phyloP scores from a whole-genome alignment of 805 yeast genomes.

The Metschnikowia drakensbergensis region DNA sequence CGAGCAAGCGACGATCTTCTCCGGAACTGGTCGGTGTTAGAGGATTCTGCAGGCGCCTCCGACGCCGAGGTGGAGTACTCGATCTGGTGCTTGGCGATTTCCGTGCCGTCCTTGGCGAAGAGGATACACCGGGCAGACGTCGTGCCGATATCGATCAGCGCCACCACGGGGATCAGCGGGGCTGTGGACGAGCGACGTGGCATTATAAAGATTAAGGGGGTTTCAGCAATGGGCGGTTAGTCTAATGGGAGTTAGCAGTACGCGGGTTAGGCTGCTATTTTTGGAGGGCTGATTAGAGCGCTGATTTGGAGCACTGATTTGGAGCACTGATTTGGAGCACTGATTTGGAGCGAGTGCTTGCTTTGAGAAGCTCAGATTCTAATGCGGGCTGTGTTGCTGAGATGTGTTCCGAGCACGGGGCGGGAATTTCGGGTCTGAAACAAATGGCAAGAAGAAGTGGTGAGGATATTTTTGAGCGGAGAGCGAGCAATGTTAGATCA shows the following conservation, averaged over 20 bases:
- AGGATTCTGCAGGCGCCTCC: slow-evolving; percentile 43
- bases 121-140: slow-evolving; percentile 87
- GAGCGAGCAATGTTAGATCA: slow-evolving; percentile 1
- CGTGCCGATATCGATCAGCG: slow-evolving; percentile 86
- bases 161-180: slow-evolving; percentile 45
- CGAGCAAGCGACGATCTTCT: slow-evolving; percentile 42
- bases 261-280: too few species aligned
- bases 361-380: neutral
- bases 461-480: neutral
- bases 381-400: neutral
- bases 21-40: slow-evolving; percentile 43
- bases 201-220: slow-evolving; percentile 20
- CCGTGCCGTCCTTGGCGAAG: slow-evolving; percentile 68
- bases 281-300: too few species aligned
- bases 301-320: too few species aligned
- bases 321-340: too few species aligned
- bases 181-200: slow-evolving; percentile 42
- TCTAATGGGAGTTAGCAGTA: too few species aligned
- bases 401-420: neutral
- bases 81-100: slow-evolving; percentile 84
- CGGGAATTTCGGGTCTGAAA: neutral
- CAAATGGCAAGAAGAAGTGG: neutral
- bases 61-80: slow-evolving; percentile 78
- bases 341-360: too few species aligned
- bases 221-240: too few species aligned